Evolutionary conservation across 352 stramenopile genomes (phyloP), one percentile per base, ranked within the genome.

Genomic region (Globisporangium carolinianum): DNA sequence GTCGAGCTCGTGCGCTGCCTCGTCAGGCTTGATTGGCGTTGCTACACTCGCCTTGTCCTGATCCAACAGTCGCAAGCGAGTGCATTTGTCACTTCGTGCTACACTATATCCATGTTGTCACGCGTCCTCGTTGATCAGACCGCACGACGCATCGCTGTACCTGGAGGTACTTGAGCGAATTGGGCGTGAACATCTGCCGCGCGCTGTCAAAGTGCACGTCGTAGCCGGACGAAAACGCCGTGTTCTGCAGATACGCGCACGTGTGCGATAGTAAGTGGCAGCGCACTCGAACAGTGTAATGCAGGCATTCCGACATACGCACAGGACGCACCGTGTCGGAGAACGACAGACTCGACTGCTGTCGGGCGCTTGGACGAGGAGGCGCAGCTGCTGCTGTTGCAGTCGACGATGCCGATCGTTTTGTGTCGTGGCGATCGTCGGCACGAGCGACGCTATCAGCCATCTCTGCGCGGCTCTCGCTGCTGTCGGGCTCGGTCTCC

Each of bases 111-210:
- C 24, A 32, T 32, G 24, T 32, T 32, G 24, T 32, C 24, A 32
- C 1, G 24, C 24, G 24, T 3, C 24, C 24, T 32, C 2, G 24
- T 32, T 32, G 24, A 32, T 32, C 24, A 32, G 24, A 32, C 24
- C 24, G 24, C 24, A 32, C 24, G 2, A 32, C 24, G 24, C 24
- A 32, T 32, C 24, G 24, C 24, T 32, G 24, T 32, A 87, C 81
- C 75, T 89, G 79, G 3, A 91, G 57, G 60, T 87, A 68, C 55
- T 84, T 89, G 45, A 88, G 59, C 42, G 79, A 86, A 55, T 88
- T 91, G 0, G 82, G 82, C 5, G 79, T 91, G 55, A 80, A 85
- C 18, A 70, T 68, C 3, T 79, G 62, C 9, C 71, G 67, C 4
- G 60, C 35, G 4, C 47, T 72, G 58, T 91, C 82, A 59, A 89